Base-by-base conservation (phyloP, 2,329 filamentous ascomycete species). In the Leptographium wingfieldii region DNA sequence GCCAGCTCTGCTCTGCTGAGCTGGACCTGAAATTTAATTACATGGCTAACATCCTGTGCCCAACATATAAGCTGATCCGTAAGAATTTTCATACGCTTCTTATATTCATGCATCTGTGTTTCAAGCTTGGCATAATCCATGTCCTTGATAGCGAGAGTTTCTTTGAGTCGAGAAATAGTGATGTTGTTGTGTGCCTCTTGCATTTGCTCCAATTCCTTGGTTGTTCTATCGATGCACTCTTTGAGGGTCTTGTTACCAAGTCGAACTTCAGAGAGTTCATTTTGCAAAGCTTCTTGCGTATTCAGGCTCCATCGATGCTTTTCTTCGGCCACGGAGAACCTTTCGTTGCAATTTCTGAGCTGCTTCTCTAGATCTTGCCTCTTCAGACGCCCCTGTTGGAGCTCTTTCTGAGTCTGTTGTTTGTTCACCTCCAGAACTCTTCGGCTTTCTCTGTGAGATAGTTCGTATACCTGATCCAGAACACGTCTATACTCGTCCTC, bases 351-450 rank as follows among this genome's bases (percentile, higher is more conserved):
- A n/a, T 62, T 55, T 2, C 60, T 40, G 14, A 66, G 48, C 46
- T 64, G 59, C 11, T 52, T 62, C 29, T 65, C 64, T 9, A 63
- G 14, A 12, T 40, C 43, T 43, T 62, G 61, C 4, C 63, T 48
- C 46, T 61, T 65, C 3, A 33, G 1, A 0, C 61, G 60, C 33
- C 62, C 63, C 52, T 61, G 59, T 16, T 63, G 62, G 2, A 65
- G 61, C 14, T 61, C 61, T 7, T 55, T 58, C 25, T 58, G 38
- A 9, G 51, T 43, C 25, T 60, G 60, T 1, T 59, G 31, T 12
- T 52, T 57, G 59, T 49, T 58, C 9, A 59, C 60, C 27, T 64
- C 63, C 1, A 64, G 33, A 5, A 11, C 31, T 27, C 48, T 14
- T 29, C 19, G 57, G 3, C 59, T 54, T 31, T 65, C 63, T 27